These are phyloP conservation scores for Zanthoxylum bungeanum DNA, from an alignment of 345 rosid species.

Conservation along the genomic window DNA sequence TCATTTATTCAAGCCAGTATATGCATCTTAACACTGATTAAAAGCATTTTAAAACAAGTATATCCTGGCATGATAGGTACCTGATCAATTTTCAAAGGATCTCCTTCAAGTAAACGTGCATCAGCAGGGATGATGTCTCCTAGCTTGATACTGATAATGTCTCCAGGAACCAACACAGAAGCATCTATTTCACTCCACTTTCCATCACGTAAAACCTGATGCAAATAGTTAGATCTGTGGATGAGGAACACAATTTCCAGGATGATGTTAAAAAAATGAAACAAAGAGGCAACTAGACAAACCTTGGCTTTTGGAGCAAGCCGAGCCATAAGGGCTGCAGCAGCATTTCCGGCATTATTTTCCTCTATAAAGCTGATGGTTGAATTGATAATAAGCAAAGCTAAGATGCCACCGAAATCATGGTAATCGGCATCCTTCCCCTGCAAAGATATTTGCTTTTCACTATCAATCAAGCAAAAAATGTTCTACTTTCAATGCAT, in stretches of 20 bases:
- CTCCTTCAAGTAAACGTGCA: slow-evolving; percentile 62
- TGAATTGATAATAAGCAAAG: slow-evolving; percentile 47
- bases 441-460: slow-evolving; percentile 21
- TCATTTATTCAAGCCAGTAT: not conserved
- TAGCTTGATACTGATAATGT: slow-evolving; percentile 52
- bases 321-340: slow-evolving; percentile 60
- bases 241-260: not conserved
- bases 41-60: not conserved
- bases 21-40: not conserved
- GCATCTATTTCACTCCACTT: slow-evolving; percentile 57
- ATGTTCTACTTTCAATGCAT: not conserved
- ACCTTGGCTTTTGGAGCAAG: slow-evolving; percentile 60
- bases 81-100: slow-evolving; percentile 65
- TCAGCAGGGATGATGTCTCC: slow-evolving; percentile 62
- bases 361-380: slow-evolving; percentile 58
- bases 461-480: not conserved
- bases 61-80: slow-evolving; percentile 12
- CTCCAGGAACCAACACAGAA: slow-evolving; percentile 49
- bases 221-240: slow-evolving; percentile 1
- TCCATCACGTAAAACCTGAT: slow-evolving; percentile 47
- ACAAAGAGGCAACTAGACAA: not conserved
- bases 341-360: slow-evolving; percentile 61
- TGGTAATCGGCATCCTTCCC: slow-evolving; percentile 36
- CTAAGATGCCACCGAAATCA: slow-evolving; percentile 44
- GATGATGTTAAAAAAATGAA: not conserved